phyloP scores from a whole-genome alignment of 306 rosid species.

The Lithocarpus polystachyus region DNA sequence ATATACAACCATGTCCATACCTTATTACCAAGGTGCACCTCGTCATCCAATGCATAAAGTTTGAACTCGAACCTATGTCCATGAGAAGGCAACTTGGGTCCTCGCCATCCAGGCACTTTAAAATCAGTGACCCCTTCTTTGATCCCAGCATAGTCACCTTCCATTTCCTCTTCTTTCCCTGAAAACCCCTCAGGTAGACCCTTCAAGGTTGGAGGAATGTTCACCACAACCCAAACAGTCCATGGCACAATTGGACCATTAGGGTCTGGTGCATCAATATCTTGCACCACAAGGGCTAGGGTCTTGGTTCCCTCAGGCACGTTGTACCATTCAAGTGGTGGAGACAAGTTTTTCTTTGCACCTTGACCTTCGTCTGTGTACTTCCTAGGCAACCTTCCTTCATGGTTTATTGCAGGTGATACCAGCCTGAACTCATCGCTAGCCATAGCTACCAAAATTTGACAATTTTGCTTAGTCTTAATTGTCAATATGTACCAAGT shows the following conservation, averaged over 20 bases:
- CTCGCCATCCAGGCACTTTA: slow-evolving; percentile 80
- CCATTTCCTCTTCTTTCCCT: slow-evolving; percentile 49
- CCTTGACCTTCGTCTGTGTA: slow-evolving; percentile 78
- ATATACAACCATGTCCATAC: slow-evolving; percentile 11
- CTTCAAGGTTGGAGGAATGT: slow-evolving; percentile 54
- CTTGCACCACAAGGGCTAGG: slow-evolving; percentile 68
- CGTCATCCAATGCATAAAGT: slow-evolving; percentile 75
- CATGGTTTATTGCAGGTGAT: slow-evolving; percentile 48
- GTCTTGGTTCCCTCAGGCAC: slow-evolving; percentile 60
- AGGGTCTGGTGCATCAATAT: slow-evolving; percentile 73
- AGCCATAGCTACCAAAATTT: slow-evolving; percentile 35
- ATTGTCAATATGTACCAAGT: neutral
- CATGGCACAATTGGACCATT: slow-evolving; percentile 57
- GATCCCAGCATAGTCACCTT: slow-evolving; percentile 40
- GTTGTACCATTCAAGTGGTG: slow-evolving; percentile 89
- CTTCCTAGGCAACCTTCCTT: slow-evolving; percentile 61
- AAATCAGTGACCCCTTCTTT: slow-evolving; percentile 65
- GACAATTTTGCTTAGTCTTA: neutral
- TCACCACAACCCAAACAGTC: slow-evolving; percentile 73
- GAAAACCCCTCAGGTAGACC: slow-evolving; percentile 76
- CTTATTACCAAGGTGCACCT: slow-evolving; percentile 66
- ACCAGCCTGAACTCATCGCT: slow-evolving; percentile 61
- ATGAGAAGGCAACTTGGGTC: slow-evolving; percentile 55
- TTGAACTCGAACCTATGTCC: slow-evolving; percentile 69
- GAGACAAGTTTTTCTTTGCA: slow-evolving; percentile 67